Evolutionary conservation across 192 early-diverging fungal species (phyloP), one percentile per base, ranked within the genome.

Genomic region (Backusella psychrophila): DNA sequence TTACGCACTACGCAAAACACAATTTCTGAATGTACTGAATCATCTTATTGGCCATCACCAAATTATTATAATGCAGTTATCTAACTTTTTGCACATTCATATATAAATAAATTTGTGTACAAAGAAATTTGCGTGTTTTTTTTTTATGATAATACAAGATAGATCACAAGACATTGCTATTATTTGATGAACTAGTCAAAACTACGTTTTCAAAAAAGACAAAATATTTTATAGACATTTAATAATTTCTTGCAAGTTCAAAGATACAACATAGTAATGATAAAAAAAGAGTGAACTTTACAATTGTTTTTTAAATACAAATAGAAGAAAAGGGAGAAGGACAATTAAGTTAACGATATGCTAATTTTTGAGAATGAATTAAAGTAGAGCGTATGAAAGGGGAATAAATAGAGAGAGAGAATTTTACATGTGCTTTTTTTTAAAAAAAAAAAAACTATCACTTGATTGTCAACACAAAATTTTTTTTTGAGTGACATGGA

Each of bases 391-490:
- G 21, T 21, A 23, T 23, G 53, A 56, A 26, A 56, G 53, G 53
- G 31, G 53, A 59, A 59, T 59, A 59, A 59, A 56, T 26, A 59
- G n/a, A 21, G 56, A 59, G 7, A 59, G 19, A 19, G 53, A 56
- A 59, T 23, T 59, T 59, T 59, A 59, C 56, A 59, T 59, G 56
- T 59, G 56, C 56, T 26, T 63, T 63, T 63, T 14, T 63, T 26
- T 53, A 53, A 53, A 53, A 21, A 21, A 53, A 53, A 53, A 53
- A n/a, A 53, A 23, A 59, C 3, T 1, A 59, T 59, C 53, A 59
- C 23, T 21, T 23, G 53, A 59, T 59, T 59, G 53, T 26, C 53
- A 59, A 26, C 23, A 4, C 23, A 23, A 59, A 59, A 26, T 33
- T 33, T 33, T 33, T 33, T 33, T 33, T 6, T n/a, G 15, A 59